Evolutionary conservation across 352 stramenopile genomes (phyloP), one percentile per base, ranked within the genome.

Genomic region (Thraustotheca clavata): DNA sequence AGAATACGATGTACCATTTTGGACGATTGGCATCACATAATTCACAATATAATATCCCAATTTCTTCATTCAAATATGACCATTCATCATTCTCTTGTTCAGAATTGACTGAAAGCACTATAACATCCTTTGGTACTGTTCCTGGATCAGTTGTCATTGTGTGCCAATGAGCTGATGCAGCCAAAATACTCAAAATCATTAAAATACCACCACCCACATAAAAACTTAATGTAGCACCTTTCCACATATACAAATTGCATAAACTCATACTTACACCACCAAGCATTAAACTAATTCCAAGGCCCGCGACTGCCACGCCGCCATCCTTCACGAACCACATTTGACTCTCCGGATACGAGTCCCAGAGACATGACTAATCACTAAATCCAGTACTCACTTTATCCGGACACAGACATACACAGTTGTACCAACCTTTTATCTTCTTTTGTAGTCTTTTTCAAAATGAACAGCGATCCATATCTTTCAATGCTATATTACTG

Each of bases 41-140:
- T 62, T 94, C 85, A 52, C 85, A 94, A 62, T 88, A 91, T 16
- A 94, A 68, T 68, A 91, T 87, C 50, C 87, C 80, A 22, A 79
- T 73, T 36, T 85, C 78, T 31, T 83, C 69, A 32, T 83, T 73
- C 20, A 88, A 70, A 3, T 49, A 29, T 12, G 73, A 59, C 12
- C 57, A 61, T 4, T 72, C 59, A 0, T 49, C 71, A 12, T 69
- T 61, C 12, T 74, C 59, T 24, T 60, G 47, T 2, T 70, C 62
- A 0, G 75, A 71, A 3, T 57, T 16, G 3, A 36, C 41, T 69
- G 46, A 0, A 67, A 71, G 4, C 77, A 72, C 35, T 72, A 75
- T 26, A 52, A 73, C 20, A 14, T 29, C 16, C 26, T 46, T 65
- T 14, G 82, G 84, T 18, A 91, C 79, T 2, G 75, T 79, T n/a